phyloP scores from a whole-genome alignment of 805 yeast genomes.

The Metahyphopichia silvanorum region DNA sequence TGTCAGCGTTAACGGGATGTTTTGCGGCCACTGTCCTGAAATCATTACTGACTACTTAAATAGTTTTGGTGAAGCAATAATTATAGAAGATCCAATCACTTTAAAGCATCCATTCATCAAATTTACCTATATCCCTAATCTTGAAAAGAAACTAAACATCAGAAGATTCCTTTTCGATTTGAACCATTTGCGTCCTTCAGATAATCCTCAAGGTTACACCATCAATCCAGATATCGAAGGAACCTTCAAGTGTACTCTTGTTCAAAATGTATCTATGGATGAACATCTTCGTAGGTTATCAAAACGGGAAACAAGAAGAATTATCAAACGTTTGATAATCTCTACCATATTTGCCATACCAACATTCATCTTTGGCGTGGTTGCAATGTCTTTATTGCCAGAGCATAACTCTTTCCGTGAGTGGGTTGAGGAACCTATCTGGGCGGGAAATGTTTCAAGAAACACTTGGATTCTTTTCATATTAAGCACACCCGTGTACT shows the following conservation, averaged over 20 bases:
- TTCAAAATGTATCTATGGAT: conserved; percentile 56
- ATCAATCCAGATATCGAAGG: conserved; percentile 17
- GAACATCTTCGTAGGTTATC: conserved; percentile 57
- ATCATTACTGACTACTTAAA: conserved; percentile 46
- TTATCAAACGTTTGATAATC: conserved; percentile 45
- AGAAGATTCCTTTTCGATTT: conserved; percentile 53
- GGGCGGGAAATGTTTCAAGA: conserved; percentile 60
- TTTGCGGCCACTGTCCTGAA: conserved; percentile 67
- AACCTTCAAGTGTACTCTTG: conserved; percentile 48
- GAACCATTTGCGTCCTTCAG: conserved; percentile 36
- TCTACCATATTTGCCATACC: conserved; percentile 59
- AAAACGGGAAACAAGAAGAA: conserved; percentile 41
- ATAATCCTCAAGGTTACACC: conserved; percentile 10
- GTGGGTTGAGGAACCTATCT: conserved; percentile 60
- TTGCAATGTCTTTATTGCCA: conserved; percentile 62
- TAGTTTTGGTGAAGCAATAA: conserved; percentile 54
- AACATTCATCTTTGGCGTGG: conserved; percentile 64
- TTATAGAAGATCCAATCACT: conserved; percentile 54
- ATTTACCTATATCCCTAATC: conserved; percentile 61
- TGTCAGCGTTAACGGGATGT: conserved; percentile 62
- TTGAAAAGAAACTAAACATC: conserved; percentile 45
- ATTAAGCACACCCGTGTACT: conserved; percentile 69
- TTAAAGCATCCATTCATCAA: conserved; percentile 55
- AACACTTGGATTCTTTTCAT: conserved; percentile 64
- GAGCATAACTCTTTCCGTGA: conserved; percentile 35